A percentile compares a stretch with the other conserved stretches of the same genome.
These are phyloP conservation scores for Emergomyces orientalis DNA, from an alignment of 2,329 filamentous ascomycete species.

Conservation along the genomic window DNA sequence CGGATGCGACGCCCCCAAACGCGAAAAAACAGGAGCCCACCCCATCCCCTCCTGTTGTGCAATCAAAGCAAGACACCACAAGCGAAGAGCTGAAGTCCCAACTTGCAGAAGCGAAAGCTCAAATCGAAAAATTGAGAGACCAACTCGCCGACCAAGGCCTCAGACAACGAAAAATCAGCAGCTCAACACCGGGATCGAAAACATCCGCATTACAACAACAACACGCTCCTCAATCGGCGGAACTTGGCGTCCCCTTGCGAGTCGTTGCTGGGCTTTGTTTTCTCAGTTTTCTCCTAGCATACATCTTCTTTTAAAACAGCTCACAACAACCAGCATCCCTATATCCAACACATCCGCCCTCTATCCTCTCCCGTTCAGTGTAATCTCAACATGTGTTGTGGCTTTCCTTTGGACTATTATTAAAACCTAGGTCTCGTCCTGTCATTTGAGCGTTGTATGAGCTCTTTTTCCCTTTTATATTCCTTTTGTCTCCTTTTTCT, in stretches of 20 bases:
- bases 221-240: slow-evolving; percentile 44
- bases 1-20: slow-evolving; percentile 20
- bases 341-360: slow-evolving; percentile 13
- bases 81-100: slow-evolving; percentile 60
- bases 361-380: slow-evolving; percentile 14
- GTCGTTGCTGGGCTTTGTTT: slow-evolving; percentile 76
- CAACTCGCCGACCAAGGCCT: slow-evolving; percentile 59
- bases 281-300: slow-evolving; percentile 84
- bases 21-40: slow-evolving; percentile 21
- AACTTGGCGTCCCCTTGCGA: slow-evolving; percentile 73
- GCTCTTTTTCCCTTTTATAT: background rate
- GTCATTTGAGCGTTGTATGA: slow-evolving; percentile 1
- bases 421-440: background rate
- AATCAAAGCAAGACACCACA: background rate
- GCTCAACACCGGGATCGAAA: slow-evolving; percentile 44
- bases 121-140: slow-evolving; percentile 59
- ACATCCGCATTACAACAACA: slow-evolving; percentile 46
- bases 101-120: slow-evolving; percentile 64
- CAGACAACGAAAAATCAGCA: slow-evolving; percentile 65
- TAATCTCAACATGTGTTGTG: background rate
- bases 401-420: background rate
- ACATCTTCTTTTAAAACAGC: slow-evolving; percentile 74
- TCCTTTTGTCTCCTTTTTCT: slow-evolving; percentile 1
- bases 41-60: slow-evolving; percentile 6
- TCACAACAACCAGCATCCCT: background rate